Conservation (phyloP, 1,139 yeast species). For the Yamadazyma triangularis region DNA sequence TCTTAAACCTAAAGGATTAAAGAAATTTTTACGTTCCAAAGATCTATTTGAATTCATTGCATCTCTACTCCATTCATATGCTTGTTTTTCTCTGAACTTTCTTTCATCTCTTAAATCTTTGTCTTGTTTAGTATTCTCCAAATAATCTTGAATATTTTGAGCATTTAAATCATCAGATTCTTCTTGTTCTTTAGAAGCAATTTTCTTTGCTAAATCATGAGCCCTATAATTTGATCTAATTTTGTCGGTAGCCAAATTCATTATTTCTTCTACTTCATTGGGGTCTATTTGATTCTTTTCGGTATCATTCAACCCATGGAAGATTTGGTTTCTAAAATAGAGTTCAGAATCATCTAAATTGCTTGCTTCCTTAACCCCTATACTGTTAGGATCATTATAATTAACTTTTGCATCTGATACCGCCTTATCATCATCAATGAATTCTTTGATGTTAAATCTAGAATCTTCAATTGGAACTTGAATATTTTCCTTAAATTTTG, state of each 20-base stretch:
- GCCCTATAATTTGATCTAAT: slow-evolving; percentile 11
- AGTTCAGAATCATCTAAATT: slow-evolving; percentile 14
- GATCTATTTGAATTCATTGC: slow-evolving; percentile 33
- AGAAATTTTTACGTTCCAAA: slow-evolving; percentile 44
- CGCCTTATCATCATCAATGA: slow-evolving; percentile 4
- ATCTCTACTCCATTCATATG: slow-evolving; percentile 50
- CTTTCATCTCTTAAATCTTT: slow-evolving; percentile 38
- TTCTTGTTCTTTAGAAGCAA: neutral
- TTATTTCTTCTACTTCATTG: slow-evolving; percentile 11
- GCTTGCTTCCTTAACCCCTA: slow-evolving; percentile 9
- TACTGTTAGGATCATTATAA: slow-evolving; percentile 19
- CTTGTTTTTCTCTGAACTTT: slow-evolving; percentile 44
- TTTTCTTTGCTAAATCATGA: neutral
- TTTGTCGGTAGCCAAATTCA: slow-evolving; percentile 14
- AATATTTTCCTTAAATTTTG: slow-evolving; percentile 4
- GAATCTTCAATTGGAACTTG: slow-evolving; percentile 9
- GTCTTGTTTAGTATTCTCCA: slow-evolving; percentile 40
- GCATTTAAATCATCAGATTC: slow-evolving; percentile 1
- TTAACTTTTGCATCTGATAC: slow-evolving; percentile 5
- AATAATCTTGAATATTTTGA: slow-evolving; percentile 22
- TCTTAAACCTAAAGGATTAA: slow-evolving; percentile 31
- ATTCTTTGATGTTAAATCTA: slow-evolving; percentile 23
- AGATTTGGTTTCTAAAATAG: slow-evolving; percentile 13
- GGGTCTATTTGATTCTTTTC: slow-evolving; percentile 6
- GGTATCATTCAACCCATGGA: slow-evolving; percentile 6